phyloP scores from a whole-genome alignment of 306 rosid species.

The Quillaja saponaria region DNA sequence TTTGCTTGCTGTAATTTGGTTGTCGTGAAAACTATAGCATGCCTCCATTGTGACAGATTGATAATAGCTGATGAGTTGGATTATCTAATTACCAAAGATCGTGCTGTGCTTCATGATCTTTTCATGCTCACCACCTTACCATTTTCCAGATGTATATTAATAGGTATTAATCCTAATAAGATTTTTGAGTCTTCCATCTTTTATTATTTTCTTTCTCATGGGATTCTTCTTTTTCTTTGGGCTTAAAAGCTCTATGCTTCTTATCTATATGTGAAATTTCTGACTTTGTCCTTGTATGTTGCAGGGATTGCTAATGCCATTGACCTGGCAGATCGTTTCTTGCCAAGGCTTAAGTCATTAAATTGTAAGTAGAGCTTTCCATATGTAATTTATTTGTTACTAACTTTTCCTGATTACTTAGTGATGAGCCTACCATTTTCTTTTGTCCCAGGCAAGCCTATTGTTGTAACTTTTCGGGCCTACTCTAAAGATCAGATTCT shows the following conservation, averaged over 20 bases:
- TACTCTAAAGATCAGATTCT: slow-evolving; percentile 82
- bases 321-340: slow-evolving; percentile 89
- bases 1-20: slow-evolving; percentile 24
- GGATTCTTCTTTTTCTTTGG: too few relatives aligned
- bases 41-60: slow-evolving; percentile 48
- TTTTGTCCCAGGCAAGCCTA: slow-evolving; percentile 69
- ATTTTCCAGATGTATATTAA: slow-evolving; percentile 76
- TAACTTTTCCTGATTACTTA: not conserved
- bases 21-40: slow-evolving; percentile 4
- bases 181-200: not conserved
- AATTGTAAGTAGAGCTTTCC: slow-evolving; percentile 65
- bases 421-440: slow-evolving; percentile 5
- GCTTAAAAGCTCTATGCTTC: not conserved
- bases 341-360: slow-evolving; percentile 81
- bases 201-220: too few relatives aligned
- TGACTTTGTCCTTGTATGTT: slow-evolving; percentile 19
- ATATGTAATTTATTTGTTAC: too few relatives aligned
- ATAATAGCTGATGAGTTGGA: slow-evolving; percentile 89
- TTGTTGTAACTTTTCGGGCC: slow-evolving; percentile 69
- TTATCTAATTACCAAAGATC: slow-evolving; percentile 81
- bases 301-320: slow-evolving; percentile 95
- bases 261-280: not conserved
- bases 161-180: slow-evolving; percentile 50
- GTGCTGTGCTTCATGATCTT: slow-evolving; percentile 86
- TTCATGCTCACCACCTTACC: slow-evolving; percentile 92